Evolutionary conservation across 1,284 basidiomycete species (phyloP).

Genomic region (Inonotus hispidus): DNA sequence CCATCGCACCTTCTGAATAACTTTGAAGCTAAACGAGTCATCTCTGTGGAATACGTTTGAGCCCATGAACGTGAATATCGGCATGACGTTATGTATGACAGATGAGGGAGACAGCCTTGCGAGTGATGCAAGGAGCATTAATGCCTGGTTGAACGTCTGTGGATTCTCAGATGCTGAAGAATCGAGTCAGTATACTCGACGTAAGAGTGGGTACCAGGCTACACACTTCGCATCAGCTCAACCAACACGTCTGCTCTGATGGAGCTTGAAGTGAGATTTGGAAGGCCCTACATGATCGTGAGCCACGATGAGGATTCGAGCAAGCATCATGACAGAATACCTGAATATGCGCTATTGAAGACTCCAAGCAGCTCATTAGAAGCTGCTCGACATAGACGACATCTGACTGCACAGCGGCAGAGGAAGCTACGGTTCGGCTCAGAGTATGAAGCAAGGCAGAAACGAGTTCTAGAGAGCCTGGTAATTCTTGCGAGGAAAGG

Average conservation of each 20-base stretch:
- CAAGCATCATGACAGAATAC: constrained; percentile 31
- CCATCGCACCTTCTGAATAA: constrained; percentile 82
- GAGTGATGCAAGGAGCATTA: constrained; percentile 85
- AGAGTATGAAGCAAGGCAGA: constrained; percentile 73
- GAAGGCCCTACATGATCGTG: constrained; percentile 33
- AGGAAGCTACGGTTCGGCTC: constrained; percentile 56
- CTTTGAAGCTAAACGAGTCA: constrained; percentile 91
- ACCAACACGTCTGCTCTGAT: constrained; percentile 78
- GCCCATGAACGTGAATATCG: constrained; percentile 99
- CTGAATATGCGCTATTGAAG: constrained; percentile 56
- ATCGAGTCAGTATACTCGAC: constrained; percentile 12
- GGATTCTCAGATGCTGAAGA: constrained; percentile 78
- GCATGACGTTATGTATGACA: constrained; percentile 94
- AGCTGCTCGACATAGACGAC: constrained; percentile 82
- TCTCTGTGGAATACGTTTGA: constrained; percentile 95
- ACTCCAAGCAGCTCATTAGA: constrained; percentile 77
- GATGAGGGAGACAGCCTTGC: constrained; percentile 85
- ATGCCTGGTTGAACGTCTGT: constrained; percentile 90
- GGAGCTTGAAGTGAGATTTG: constrained; percentile 43
- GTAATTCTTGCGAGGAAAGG: constrained; percentile 55
- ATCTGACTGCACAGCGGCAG: constrained; percentile 48
- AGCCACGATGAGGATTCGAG: constrained; percentile 10
- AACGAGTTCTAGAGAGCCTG: constrained; percentile 68
- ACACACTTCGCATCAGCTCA: constrained; percentile 77
- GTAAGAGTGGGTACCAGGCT: background rate